Base-by-base conservation (phyloP, 768 basidiomycete genomes). In the Daedalea quercina region DNA sequence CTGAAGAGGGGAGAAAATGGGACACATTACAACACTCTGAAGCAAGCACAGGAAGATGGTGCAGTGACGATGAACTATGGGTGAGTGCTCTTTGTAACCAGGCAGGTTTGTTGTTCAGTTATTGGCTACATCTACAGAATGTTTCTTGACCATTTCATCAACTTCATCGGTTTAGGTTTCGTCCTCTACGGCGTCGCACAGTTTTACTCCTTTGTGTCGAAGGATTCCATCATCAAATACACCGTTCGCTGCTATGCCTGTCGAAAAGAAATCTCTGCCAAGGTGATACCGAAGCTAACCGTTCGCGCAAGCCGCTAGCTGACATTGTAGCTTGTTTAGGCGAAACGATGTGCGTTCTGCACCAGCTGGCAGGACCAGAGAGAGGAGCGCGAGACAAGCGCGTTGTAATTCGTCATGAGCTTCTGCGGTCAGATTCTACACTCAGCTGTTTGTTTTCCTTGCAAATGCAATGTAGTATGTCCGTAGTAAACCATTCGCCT, bases 41-140 rank as follows among this genome's bases (percentile, higher is more conserved):
- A 68, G 47, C 75, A 76, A 54, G 74, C 75, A 2, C 59, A 67
- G 1, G 71, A 69, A 0, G 76, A 77, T 44, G 76, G 76, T n/a
- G 72, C 75, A 15, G 68, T 75, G 1, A 71, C 73, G 1, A 60
- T 74, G 51, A 67, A 69, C 9, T 59, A 52, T 20, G 56, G 76
- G 58, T 60, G 33, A 23, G 56, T 44, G 28, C 3, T 44, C 17
- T 15, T 19, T 8, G 19, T 3, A n/a, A n/a, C n/a, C n/a, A n/a
- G n/a, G n/a, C n/a, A n/a, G n/a, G n/a, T n/a, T n/a, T n/a, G n/a
- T n/a, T n/a, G n/a, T n/a, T n/a, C n/a, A n/a, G n/a, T n/a, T n/a
- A n/a, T 52, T 28, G 26, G 28, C 6, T 34, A 20, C 12, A 11
- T 52, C 50, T 28, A n/a, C 45, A 60, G 58, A 3, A 59, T 59